A percentile compares a stretch with the other conserved stretches of the same genome.
Evolutionary conservation across 1,139 yeast species (phyloP).

Genomic region (Candida anutae): DNA sequence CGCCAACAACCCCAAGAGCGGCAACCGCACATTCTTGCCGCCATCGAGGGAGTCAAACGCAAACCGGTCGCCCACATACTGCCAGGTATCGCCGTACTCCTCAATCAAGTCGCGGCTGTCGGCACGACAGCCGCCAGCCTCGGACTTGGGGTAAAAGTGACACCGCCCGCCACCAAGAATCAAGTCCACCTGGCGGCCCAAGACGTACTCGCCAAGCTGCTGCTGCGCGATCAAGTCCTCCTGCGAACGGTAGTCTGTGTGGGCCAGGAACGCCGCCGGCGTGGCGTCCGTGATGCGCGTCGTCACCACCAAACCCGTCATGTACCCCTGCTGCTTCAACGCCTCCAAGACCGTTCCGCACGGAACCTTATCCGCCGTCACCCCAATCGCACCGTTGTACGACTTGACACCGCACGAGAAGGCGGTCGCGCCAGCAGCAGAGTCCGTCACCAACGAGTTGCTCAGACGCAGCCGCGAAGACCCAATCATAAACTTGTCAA

Average conservation of each 20-base stretch:
- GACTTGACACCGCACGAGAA: constrained; percentile 19
- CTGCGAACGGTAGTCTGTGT: constrained; percentile 18
- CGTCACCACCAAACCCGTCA: constrained; percentile 21
- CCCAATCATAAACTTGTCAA: constrained; percentile 18
- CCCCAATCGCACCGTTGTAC: constrained; percentile 23
- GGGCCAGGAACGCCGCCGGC: constrained; percentile 20
- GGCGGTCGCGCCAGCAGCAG: constrained; percentile 24
- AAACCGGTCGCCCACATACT: constrained; percentile 16
- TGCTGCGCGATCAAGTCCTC: constrained; percentile 22
- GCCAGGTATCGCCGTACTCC: constrained; percentile 13
- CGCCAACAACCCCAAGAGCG: constrained; percentile 20
- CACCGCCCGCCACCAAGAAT: constrained; percentile 23
- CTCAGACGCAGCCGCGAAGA: constrained; percentile 18
- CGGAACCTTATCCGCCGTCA: constrained; percentile 13
- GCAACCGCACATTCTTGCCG: constrained; percentile 17
- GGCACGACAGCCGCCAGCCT: constrained; percentile 15
- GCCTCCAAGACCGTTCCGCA: constrained; percentile 23
- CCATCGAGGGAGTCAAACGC: constrained; percentile 13
- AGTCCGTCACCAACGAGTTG: constrained; percentile 18
- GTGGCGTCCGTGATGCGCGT: constrained; percentile 20
- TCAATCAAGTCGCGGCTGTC: constrained; percentile 17
- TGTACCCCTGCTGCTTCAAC: constrained; percentile 17
- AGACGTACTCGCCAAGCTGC: constrained; percentile 18
- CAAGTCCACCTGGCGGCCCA: constrained; percentile 20
- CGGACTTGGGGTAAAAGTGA: constrained; percentile 14